Evolutionary conservation across 257 asterid species (phyloP).

Genomic region (Solanum chiquidenum): DNA sequence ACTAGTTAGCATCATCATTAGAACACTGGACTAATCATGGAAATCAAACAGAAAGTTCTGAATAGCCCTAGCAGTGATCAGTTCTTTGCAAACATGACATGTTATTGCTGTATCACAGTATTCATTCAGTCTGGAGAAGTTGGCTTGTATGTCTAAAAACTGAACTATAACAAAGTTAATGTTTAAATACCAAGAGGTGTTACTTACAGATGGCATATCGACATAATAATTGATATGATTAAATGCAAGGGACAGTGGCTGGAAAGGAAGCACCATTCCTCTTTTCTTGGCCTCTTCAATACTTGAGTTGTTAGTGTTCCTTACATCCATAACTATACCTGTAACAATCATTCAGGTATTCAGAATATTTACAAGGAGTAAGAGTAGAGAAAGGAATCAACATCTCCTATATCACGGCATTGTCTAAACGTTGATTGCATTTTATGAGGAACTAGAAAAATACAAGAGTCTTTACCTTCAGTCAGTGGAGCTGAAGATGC

Average conservation of each 20-base stretch:
- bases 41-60: background rate
- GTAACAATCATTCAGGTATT: slow-evolving; percentile 7
- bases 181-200: background rate
- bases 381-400: too few relatives aligned
- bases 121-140: too few relatives aligned
- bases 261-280: slow-evolving; percentile 97
- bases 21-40: background rate
- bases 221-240: slow-evolving; percentile 81
- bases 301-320: slow-evolving; percentile 13
- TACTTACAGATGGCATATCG: slow-evolving; percentile 90
- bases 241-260: slow-evolving; percentile 76
- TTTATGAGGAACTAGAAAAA: background rate
- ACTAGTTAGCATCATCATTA: background rate
- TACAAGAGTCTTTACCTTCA: slow-evolving; percentile 28
- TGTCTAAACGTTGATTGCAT: background rate
- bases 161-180: background rate
- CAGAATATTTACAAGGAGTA: background rate
- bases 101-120: too few relatives aligned
- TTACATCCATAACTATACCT: slow-evolving; percentile 35
- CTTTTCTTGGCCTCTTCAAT: slow-evolving; percentile 20
- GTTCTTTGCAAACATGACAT: too few relatives aligned
- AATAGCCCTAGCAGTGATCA: background rate
- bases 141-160: background rate
- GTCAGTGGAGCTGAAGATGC: slow-evolving; percentile 21
- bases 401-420: background rate